These are phyloP conservation scores for Salvia splendens DNA, from an alignment of 257 asterid genomes.

Conservation along the genomic window DNA sequence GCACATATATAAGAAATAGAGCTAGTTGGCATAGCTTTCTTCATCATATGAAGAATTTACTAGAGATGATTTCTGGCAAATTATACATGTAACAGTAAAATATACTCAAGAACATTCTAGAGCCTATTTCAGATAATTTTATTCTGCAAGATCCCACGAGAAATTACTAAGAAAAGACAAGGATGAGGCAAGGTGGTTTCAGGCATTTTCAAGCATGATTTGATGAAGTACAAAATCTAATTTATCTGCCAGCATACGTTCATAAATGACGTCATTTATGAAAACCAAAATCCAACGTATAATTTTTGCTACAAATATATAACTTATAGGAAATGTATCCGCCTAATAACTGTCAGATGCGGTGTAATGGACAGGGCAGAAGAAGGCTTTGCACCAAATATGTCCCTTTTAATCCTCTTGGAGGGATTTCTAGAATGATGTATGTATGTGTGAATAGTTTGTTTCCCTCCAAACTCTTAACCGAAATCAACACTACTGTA, in stretches of 20 bases:
- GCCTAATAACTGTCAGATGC: too few relatives aligned
- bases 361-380: too few relatives aligned
- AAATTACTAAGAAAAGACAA: neutral
- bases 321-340: too few relatives aligned
- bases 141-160: constrained; percentile 12
- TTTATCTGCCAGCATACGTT: constrained; percentile 8
- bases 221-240: neutral
- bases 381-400: neutral
- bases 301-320: neutral
- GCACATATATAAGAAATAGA: constrained; percentile 2
- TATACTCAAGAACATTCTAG: constrained; percentile 3
- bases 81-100: neutral
- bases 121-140: constrained; percentile 7
- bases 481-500: constrained; percentile 1
- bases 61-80: constrained; percentile 3
- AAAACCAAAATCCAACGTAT: neutral
- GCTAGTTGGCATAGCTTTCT: constrained; percentile 1
- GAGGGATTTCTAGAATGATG: constrained; percentile 10
- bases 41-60: constrained; percentile 13
- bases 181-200: neutral
- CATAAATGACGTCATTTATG: neutral
- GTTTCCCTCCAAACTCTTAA: constrained; percentile 2
- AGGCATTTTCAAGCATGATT: neutral
- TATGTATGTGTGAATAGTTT: neutral
- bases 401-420: constrained; percentile 2